Conservation (phyloP, 768 basidiomycete species). For the Zangia roseola region DNA sequence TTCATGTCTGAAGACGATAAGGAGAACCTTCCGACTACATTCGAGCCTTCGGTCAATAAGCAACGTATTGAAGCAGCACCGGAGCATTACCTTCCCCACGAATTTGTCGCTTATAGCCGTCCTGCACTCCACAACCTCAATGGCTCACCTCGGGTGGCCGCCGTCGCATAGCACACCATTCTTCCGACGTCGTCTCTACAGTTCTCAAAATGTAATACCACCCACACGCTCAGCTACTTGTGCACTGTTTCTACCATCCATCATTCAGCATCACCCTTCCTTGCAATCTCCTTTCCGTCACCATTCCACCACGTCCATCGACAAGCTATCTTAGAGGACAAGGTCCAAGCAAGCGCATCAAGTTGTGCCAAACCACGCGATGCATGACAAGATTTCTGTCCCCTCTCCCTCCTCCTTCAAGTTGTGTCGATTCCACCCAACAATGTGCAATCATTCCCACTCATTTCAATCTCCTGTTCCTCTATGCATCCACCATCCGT, state of each 20-base stretch:
- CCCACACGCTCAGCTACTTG: conserved; percentile 59
- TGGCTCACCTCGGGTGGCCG: conserved; percentile 50
- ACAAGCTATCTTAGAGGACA: conserved; percentile 41
- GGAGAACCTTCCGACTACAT: conserved; percentile 71
- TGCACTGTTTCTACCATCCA: conserved; percentile 64
- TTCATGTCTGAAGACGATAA: conserved; percentile 71
- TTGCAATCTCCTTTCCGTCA: conserved; percentile 53
- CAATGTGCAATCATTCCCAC: conserved; percentile 40
- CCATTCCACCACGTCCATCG: conserved; percentile 49
- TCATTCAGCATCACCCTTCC: conserved; percentile 61
- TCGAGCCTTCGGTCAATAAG: conserved; percentile 74
- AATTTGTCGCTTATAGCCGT: conserved; percentile 77
- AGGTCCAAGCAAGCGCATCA: conserved; percentile 13
- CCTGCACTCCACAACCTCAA: conserved; percentile 78
- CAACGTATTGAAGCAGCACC: conserved; percentile 63
- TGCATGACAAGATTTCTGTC: conserved; percentile 8
- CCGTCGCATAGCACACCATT: conserved; percentile 56
- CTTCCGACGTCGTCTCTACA: conserved; percentile 44
- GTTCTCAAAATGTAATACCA: conserved; percentile 78
- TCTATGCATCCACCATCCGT: conserved; percentile 56
- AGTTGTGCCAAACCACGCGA: conserved; percentile 22
- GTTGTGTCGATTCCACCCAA: conserved; percentile 22
- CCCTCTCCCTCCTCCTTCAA: conserved; percentile 9
- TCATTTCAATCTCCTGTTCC: conserved; percentile 42
- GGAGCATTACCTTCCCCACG: conserved; percentile 78